Evolutionary conservation across 2,329 filamentous ascomycete species (phyloP), one percentile per base, ranked within the genome.

Genomic region (Apiospora malaysiana): DNA sequence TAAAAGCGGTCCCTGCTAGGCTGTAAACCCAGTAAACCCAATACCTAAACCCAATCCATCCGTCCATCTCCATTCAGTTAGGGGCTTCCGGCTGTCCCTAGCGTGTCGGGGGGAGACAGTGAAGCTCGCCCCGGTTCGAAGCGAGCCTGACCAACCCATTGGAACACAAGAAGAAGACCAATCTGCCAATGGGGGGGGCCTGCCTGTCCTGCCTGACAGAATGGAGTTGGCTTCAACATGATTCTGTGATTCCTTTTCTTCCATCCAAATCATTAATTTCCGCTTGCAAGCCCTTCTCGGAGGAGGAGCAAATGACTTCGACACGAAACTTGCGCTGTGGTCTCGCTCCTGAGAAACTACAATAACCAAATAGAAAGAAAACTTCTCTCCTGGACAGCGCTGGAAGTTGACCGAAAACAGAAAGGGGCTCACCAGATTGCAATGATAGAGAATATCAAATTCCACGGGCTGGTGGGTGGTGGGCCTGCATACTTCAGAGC

Each of bases 281-380:
- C 56, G 56, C 56, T 40, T 63, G 27, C 56, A 40, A 63, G 56
- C 56, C 56, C 56, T 63, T 40, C 56, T n/a, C 56, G 27, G 56
- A 40, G 56, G 37, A 40, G 27, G 56, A 40, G 32, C 10, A n/a
- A 40, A n/a, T 63, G 8, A 63, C 21, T 40, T 32, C 56, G 32
- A 63, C 8, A 14, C 32, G 21, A 21, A 63, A 6, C 49, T 23
- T 27, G 23, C 25, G 49, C 25, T 23, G 6, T 56, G 49, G 14
- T 56, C 49, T 56, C 12, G 7, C 4, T 9, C 25, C 18, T 14
- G 49, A 6, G 4, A 18, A 16, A 45, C 42, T 45, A 16, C 42
- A 45, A 45, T 14, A 12, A 27, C 49, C n/a, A n/a, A n/a, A n/a
- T n/a, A n/a, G n/a, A n/a, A n/a, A 16, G n/a, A 56, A 27, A 23